Base-by-base conservation (phyloP, 2,329 filamentous ascomycete genomes). In the Incumbomyces lentus region DNA sequence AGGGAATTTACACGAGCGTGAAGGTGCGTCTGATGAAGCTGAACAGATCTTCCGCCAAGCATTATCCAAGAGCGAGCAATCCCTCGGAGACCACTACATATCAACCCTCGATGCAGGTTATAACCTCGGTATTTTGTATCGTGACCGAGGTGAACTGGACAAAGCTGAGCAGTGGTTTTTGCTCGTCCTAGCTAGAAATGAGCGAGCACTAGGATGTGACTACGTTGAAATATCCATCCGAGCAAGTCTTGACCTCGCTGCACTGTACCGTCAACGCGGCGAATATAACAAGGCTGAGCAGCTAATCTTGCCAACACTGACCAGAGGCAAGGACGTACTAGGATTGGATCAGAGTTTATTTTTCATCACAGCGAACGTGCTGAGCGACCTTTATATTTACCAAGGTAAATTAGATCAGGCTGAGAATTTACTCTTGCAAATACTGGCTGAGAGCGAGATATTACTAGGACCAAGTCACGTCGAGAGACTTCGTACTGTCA, bases 231-330 rank as follows among this genome's bases (percentile, higher is more conserved):
- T n/a, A n/a, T n/a, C n/a, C n/a, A n/a, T n/a, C n/a, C n/a, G n/a
- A n/a, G n/a, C n/a, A n/a, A n/a, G n/a, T n/a, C n/a, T n/a, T n/a
- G n/a, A n/a, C n/a, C n/a, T n/a, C n/a, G n/a, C n/a, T n/a, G n/a
- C n/a, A n/a, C n/a, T n/a, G n/a, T n/a, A n/a, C n/a, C n/a, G n/a
- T n/a, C n/a, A n/a, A n/a, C n/a, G n/a, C n/a, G 54, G 55, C 22
- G 57, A 56, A 51, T 55, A 55, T 11, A 44, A 54, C 14, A 48
- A 58, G 50, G 55, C 58, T 38, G 57, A 56, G 37, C 19, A 51
- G 35, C 54, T 56, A 49, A 54, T 54, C 39, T 40, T 52, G 44
- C 55, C 48, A 40, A 58, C 54, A 45, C 47, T 62, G 30, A 34
- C 31, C 42, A 53, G 52, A 6, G 26, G 46, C 2, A 53, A 60